Evolutionary conservation across 2,329 filamentous ascomycete genomes (phyloP), one percentile per base, ranked within the genome.

Genomic region (Ceratocystis alfenasii): DNA sequence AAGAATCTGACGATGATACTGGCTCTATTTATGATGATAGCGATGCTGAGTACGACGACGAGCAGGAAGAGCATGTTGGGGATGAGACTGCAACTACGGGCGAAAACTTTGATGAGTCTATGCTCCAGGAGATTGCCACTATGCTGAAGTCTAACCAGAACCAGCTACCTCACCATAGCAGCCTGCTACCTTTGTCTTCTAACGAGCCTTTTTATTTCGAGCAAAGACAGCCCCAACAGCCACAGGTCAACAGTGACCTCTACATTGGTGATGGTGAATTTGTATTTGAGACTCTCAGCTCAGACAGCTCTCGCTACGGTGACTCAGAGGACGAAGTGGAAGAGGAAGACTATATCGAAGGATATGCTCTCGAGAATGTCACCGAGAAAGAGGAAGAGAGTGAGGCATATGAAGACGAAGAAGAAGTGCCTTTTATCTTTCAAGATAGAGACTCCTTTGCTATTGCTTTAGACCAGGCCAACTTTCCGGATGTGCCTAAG

Each of bases 41-140:
- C 25, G 55, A 59, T 15, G 15, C 22, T 17, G 55, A 59, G n/a
- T 70, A 71, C 70, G 74, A 73, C 5, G 72, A 72, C 25, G 75
- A 74, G 20, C 71, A 74, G 1, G 73, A 74, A 55, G 73, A 74
- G 44, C 72, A 72, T 15, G 71, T 74, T 36, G 70, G 71, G 69
- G 71, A 72, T 65, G 72, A 73, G 20, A 73, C 73, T 33, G 72
- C 75, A 48, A 72, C 72, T 53, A 78, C 76, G 59, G 80, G 79
- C 46, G 81, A 82, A 63, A 79, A 78, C 25, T 85, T 86, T 69
- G 83, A 86, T 68, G 83, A 86, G 74, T 80, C 75, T 8, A 86
- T 82, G 0, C 74, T 86, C 30, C 85, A 82, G 81, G 83, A 86
- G 71, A 86, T 87, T 73, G 83, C 83, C 67, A 83, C 76, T 68